Evolutionary conservation across 2,329 filamentous ascomycete genomes (phyloP).

Genomic region (Xylogone sp.): DNA sequence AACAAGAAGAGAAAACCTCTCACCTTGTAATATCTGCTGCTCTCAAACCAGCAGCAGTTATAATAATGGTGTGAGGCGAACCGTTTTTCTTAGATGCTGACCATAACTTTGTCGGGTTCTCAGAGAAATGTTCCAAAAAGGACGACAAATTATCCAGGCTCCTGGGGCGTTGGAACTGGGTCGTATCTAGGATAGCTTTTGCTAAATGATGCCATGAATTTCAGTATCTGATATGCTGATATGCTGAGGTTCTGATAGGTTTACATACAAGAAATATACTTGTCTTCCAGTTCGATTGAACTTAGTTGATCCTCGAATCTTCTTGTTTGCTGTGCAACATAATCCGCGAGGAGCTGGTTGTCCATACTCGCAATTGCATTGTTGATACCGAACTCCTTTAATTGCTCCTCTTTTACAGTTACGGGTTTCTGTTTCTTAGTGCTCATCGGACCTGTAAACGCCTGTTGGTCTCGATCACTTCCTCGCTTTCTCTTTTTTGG

Average conservation of each 20-base stretch:
- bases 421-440: slow-evolving; percentile 56
- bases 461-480: slow-evolving; percentile 26
- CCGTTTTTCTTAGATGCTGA: slow-evolving; percentile 65
- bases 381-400: slow-evolving; percentile 73
- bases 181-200: slow-evolving; percentile 74
- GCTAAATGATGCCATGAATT: slow-evolving; percentile 41
- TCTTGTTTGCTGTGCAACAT: slow-evolving; percentile 74
- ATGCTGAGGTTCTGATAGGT: background rate
- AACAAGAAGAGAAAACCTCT: slow-evolving; percentile 12
- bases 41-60: slow-evolving; percentile 80
- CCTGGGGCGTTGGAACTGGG: slow-evolving; percentile 64
- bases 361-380: slow-evolving; percentile 80
- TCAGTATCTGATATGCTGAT: background rate
- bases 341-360: slow-evolving; percentile 75
- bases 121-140: slow-evolving; percentile 68
- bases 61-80: slow-evolving; percentile 79
- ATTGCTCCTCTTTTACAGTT: slow-evolving; percentile 46
- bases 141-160: slow-evolving; percentile 69
- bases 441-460: slow-evolving; percentile 25
- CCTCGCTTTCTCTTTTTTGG: slow-evolving; percentile 28
- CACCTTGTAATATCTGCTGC: slow-evolving; percentile 81
- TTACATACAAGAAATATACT: slow-evolving; percentile 68
- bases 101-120: slow-evolving; percentile 53
- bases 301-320: slow-evolving; percentile 79
- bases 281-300: slow-evolving; percentile 77